phyloP scores from a whole-genome alignment of 2,329 filamentous ascomycete species.

The Metarhizium rileyi region DNA sequence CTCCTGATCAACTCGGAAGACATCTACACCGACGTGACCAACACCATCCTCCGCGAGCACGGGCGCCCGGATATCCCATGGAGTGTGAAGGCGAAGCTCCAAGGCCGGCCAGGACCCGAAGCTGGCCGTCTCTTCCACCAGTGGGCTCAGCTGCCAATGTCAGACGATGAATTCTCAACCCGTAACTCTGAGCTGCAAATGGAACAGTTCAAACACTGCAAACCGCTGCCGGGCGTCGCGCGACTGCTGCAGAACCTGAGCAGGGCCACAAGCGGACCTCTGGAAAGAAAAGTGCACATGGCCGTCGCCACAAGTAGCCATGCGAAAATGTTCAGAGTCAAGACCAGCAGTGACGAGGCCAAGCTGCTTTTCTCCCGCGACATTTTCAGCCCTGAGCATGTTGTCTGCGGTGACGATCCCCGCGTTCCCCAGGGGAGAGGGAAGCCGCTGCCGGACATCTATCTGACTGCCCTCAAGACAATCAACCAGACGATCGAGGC shows the following conservation, averaged over 20 bases:
- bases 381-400: neutral
- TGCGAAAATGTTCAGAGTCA: neutral
- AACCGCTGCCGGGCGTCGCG: neutral
- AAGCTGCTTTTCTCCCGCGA: neutral
- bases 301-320: conserved; percentile 1
- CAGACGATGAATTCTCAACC: neutral
- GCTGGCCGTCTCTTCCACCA: neutral
- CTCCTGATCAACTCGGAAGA: neutral
- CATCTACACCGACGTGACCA: neutral
- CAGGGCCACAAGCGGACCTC: neutral
- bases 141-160: neutral
- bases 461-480: neutral
- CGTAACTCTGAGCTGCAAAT: neutral
- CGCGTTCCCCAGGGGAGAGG: neutral
- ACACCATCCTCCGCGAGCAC: neutral
- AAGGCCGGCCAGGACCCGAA: neutral
- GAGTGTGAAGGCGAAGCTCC: neutral
- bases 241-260: neutral
- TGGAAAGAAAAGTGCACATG: neutral
- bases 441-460: neutral
- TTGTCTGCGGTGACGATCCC: neutral
- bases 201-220: neutral
- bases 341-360: neutral
- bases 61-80: neutral
- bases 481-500: neutral